A percentile compares a stretch with the other conserved stretches of the same genome.
Evolutionary conservation across 257 asterid genomes (phyloP).

Genomic region (Penstemon barbatus): DNA sequence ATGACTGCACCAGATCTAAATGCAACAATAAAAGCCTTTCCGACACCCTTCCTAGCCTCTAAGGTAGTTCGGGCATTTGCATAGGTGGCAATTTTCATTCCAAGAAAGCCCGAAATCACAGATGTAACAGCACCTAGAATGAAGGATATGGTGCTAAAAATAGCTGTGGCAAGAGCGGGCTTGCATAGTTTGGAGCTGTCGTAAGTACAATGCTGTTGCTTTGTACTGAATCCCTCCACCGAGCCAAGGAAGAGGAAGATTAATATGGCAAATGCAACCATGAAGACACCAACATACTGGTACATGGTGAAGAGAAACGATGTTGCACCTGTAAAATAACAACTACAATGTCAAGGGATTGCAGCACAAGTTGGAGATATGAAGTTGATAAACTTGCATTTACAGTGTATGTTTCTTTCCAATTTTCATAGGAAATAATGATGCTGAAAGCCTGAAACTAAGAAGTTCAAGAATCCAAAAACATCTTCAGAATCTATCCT

Average conservation of each 20-base stretch:
- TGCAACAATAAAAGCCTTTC: slow-evolving; percentile 46
- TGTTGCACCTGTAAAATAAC: slow-evolving; percentile 46
- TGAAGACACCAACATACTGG: slow-evolving; percentile 52
- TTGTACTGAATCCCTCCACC: slow-evolving; percentile 50
- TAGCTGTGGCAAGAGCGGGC: slow-evolving; percentile 54
- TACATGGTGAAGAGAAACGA: slow-evolving; percentile 54
- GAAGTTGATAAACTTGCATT: slow-evolving; percentile 1
- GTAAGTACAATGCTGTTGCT: slow-evolving; percentile 48
- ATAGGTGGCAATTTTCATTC: slow-evolving; percentile 58
- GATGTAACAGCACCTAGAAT: slow-evolving; percentile 52
- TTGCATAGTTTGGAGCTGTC: slow-evolving; percentile 42
- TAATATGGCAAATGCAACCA: slow-evolving; percentile 45
- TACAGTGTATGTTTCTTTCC: slow-evolving; percentile 8
- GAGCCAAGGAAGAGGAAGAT: slow-evolving; percentile 59
- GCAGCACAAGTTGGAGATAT: not conserved
- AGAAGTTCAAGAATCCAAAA: not conserved
- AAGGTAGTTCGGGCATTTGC: slow-evolving; percentile 52
- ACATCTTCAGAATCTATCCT: slow-evolving; percentile 8
- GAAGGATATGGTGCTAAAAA: slow-evolving; percentile 46
- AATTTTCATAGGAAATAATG: not conserved
- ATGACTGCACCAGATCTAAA: slow-evolving; percentile 54
- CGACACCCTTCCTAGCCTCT: slow-evolving; percentile 52
- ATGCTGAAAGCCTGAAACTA: slow-evolving; percentile 17
- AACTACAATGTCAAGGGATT: slow-evolving; percentile 7
- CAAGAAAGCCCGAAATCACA: slow-evolving; percentile 52